These are phyloP conservation scores for Trichophyton rubrum DNA, from an alignment of 2,329 filamentous ascomycete genomes.

Conservation along the genomic window DNA sequence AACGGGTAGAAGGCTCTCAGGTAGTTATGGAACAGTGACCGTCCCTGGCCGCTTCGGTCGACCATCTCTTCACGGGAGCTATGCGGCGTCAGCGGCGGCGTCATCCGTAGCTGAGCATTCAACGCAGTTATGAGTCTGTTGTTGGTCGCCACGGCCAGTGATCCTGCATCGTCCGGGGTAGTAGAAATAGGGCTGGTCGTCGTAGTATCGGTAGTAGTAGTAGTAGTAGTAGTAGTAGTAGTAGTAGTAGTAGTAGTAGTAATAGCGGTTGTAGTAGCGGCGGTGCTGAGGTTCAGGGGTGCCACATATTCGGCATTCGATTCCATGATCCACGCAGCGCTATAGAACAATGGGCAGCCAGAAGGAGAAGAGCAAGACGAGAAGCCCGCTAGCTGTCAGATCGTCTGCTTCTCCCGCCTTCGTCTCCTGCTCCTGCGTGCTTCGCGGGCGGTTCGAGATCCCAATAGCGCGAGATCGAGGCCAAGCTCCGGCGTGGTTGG, in stretches of 20 bases:
- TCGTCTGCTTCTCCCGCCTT: no score
- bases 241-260: no score
- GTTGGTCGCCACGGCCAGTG: slow-evolving; percentile 6
- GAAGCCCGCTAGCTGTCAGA: neutral
- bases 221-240: neutral
- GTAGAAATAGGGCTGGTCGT: neutral
- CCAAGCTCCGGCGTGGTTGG: no score
- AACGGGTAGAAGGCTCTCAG: slow-evolving; percentile 90
- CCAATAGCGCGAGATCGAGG: neutral
- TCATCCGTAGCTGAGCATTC: slow-evolving; percentile 46
- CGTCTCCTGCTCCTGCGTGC: neutral
- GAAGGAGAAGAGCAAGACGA: neutral
- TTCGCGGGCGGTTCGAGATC: neutral
- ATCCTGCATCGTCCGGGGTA: slow-evolving; percentile 4
- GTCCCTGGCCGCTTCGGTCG: slow-evolving; percentile 32
- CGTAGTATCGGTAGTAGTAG: no score
- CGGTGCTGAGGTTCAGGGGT: slow-evolving; percentile 11
- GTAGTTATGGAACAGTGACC: slow-evolving; percentile 80
- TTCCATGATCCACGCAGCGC: slow-evolving; percentile 9
- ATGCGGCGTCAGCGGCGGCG: slow-evolving; percentile 63
- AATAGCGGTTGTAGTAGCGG: neutral
- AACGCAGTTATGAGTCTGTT: slow-evolving; percentile 11
- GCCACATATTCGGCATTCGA: slow-evolving; percentile 11
- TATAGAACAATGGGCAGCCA: neutral
- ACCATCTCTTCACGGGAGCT: slow-evolving; percentile 45